Conservation (phyloP, 2,329 filamentous ascomycete species). For the Ceratocystis diversiconidia region DNA sequence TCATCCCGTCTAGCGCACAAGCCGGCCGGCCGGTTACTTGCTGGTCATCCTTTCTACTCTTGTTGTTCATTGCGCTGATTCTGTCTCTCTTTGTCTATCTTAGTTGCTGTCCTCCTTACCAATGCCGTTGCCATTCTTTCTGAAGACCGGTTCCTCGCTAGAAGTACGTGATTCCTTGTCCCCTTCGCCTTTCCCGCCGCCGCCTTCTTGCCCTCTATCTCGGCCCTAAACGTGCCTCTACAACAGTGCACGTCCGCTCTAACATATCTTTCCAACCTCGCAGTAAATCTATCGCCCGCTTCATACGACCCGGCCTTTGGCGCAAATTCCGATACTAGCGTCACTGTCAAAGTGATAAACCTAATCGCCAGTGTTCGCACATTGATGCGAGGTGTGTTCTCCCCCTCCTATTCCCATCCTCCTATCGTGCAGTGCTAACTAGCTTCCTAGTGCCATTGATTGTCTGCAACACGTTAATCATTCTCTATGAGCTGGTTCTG, state of each 20-base stretch:
- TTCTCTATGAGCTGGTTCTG: slow-evolving; percentile 65
- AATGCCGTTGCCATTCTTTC: slow-evolving; percentile 90
- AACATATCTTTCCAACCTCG: slow-evolving; percentile 7
- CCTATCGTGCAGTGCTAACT: background rate
- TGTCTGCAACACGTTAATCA: slow-evolving; percentile 67
- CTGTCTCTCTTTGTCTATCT: background rate
- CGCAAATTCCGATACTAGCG: slow-evolving; percentile 53
- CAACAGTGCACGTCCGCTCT: slow-evolving; percentile 12
- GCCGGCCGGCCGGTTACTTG: background rate
- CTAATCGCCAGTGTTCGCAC: slow-evolving; percentile 82
- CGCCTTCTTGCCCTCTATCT: background rate
- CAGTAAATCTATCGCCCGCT: slow-evolving; percentile 60
- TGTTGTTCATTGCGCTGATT: background rate
- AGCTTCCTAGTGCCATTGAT: slow-evolving; percentile 59
- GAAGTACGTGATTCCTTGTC: slow-evolving; percentile 29
- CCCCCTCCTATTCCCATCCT: background rate
- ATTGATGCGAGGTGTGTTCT: slow-evolving; percentile 65
- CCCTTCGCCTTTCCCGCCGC: background rate
- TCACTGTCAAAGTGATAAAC: slow-evolving; percentile 78
- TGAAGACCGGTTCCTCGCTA: slow-evolving; percentile 81
- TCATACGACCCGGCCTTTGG: slow-evolving; percentile 68
- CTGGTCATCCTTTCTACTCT: background rate
- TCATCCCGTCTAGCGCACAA: slow-evolving; percentile 6
- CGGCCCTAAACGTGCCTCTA: background rate
- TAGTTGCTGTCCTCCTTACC: slow-evolving; percentile 68